phyloP scores from a whole-genome alignment of 176 grass and related monocot genomes.

The Puya raimondii region DNA sequence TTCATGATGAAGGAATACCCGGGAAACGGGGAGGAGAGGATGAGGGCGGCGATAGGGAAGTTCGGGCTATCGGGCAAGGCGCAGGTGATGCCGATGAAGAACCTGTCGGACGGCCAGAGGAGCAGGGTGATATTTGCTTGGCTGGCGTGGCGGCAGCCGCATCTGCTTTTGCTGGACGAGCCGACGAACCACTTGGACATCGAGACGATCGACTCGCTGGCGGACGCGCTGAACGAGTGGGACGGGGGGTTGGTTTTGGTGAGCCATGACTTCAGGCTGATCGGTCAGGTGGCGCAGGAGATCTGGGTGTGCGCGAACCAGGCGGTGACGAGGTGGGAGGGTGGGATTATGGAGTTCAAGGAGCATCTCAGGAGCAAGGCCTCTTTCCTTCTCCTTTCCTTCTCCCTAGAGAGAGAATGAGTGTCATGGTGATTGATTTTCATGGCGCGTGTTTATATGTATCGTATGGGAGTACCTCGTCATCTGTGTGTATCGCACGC shows the following conservation, averaged over 20 bases:
- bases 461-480: too few species aligned
- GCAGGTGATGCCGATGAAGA: constrained; percentile 23
- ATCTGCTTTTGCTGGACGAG: constrained; percentile 18
- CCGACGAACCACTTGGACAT: constrained; percentile 29
- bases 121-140: constrained; percentile 25
- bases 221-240: constrained; percentile 26
- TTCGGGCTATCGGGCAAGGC: constrained; percentile 24
- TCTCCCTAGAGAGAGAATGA: too few species aligned
- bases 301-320: constrained; percentile 29
- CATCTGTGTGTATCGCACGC: too few species aligned
- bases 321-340: constrained; percentile 15
- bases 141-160: constrained; percentile 17
- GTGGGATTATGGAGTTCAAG: constrained; percentile 22
- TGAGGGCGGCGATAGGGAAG: constrained; percentile 26
- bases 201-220: constrained; percentile 25
- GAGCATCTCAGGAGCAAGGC: constrained; percentile 1
- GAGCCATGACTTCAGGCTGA: constrained; percentile 27
- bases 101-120: constrained; percentile 25
- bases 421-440: too few species aligned
- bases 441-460: too few species aligned
- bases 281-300: constrained; percentile 15
- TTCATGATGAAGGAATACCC: constrained; percentile 25
- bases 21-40: constrained; percentile 19
- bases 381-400: not conserved
- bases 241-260: constrained; percentile 24